Conservation (phyloP, 1,139 yeast genomes). For the Geotrichum restrictum region DNA sequence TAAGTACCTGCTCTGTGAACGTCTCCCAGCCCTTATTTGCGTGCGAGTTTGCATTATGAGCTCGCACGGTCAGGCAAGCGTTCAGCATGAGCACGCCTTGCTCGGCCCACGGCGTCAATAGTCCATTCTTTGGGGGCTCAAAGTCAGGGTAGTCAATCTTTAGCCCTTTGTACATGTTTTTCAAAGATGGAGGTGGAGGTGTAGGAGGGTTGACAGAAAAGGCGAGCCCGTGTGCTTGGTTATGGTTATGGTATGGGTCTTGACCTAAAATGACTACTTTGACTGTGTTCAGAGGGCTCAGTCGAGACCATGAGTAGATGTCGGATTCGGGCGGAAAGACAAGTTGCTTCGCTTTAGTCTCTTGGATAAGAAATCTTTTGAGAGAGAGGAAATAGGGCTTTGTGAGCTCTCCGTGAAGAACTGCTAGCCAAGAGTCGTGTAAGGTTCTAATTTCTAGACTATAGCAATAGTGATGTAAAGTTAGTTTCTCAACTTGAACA, state of each 20-base stretch:
- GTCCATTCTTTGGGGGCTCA: constrained; percentile 57
- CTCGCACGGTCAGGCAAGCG: constrained; percentile 86
- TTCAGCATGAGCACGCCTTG: constrained; percentile 87
- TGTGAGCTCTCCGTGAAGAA: constrained; percentile 65
- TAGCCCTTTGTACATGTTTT: constrained; percentile 80
- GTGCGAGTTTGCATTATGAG: constrained; percentile 92
- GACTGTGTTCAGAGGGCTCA: constrained; percentile 71
- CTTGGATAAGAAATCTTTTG: constrained; percentile 53
- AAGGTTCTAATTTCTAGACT: constrained; percentile 63
- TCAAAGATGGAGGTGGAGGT: constrained; percentile 82
- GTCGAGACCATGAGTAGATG: constrained; percentile 90
- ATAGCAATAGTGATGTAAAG: constrained; percentile 12
- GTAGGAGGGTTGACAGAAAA: constrained; percentile 85
- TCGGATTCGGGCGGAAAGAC: constrained; percentile 75
- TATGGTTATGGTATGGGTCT: constrained; percentile 89
- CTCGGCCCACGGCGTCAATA: constrained; percentile 77
- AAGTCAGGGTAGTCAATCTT: constrained; percentile 71
- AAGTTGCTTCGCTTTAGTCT: constrained; percentile 38
- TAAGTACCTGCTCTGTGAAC: constrained; percentile 72
- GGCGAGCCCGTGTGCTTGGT: constrained; percentile 96
- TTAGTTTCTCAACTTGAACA: no score
- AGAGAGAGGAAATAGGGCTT: constrained; percentile 81
- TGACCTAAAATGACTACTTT: constrained; percentile 86
- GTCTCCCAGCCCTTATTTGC: constrained; percentile 89
- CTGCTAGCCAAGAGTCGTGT: constrained; percentile 74